phyloP scores from a whole-genome alignment of 2,329 filamentous ascomycete species.

The Aspergillus proliferans region DNA sequence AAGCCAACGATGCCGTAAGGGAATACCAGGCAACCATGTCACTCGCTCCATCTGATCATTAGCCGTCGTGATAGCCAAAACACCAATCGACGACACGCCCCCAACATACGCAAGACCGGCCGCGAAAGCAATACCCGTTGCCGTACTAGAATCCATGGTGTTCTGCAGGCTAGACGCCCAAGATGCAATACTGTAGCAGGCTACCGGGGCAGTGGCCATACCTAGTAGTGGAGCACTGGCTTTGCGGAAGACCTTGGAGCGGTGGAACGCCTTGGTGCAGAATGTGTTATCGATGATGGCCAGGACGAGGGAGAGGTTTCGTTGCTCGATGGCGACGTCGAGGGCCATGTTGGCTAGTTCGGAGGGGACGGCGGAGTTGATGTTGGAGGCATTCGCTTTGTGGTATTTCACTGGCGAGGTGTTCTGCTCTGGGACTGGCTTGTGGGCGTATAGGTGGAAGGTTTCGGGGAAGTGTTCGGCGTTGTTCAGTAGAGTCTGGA shows the following conservation, averaged over 20 bases:
- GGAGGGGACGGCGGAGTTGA: conserved; percentile 66
- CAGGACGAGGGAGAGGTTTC: conserved; percentile 71
- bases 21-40: conserved; percentile 78
- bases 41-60: conserved; percentile 96
- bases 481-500: conserved; percentile 66
- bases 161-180: conserved; percentile 62
- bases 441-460: conserved; percentile 76
- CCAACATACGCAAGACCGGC: conserved; percentile 78
- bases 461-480: conserved; percentile 73
- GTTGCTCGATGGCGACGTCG: conserved; percentile 69
- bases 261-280: conserved; percentile 37
- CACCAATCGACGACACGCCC: conserved; percentile 72
- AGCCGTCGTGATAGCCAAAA: conserved; percentile 75
- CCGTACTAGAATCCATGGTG: conserved; percentile 68
- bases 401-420: conserved; percentile 56
- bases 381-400: conserved; percentile 60
- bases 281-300: conserved; percentile 63
- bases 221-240: conserved; percentile 37
- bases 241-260: conserved; percentile 39
- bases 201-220: conserved; percentile 27
- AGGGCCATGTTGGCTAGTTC: conserved; percentile 67
- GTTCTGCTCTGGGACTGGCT: conserved; percentile 62
- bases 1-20: conserved; percentile 74
- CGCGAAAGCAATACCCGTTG: conserved; percentile 71
- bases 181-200: conserved; percentile 60